Percentiles rank a stretch among this genome's conserved stretches.
phyloP scores from a whole-genome alignment of 306 rosid species.

The Phaseolus lunatus region DNA sequence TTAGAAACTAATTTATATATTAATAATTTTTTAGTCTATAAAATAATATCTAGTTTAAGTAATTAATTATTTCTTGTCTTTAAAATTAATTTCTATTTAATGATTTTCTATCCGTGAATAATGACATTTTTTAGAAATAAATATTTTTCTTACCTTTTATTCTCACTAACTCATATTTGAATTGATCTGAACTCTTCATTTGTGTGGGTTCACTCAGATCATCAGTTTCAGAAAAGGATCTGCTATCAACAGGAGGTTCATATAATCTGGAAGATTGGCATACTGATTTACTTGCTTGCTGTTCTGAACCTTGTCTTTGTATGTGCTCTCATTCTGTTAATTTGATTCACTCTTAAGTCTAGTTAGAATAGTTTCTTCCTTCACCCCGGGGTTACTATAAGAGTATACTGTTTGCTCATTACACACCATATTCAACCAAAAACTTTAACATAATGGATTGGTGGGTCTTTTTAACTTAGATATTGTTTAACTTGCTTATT shows the following conservation, averaged over 20 bases:
- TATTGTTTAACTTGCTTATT: too few relatives aligned
- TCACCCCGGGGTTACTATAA: background rate
- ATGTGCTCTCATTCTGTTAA: slow-evolving; percentile 50
- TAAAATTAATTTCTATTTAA: too few relatives aligned
- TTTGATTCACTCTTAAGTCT: slow-evolving; percentile 16
- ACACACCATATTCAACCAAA: too few relatives aligned
- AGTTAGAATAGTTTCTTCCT: background rate
- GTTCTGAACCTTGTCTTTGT: slow-evolving; percentile 91
- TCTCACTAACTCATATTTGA: slow-evolving; percentile 30
- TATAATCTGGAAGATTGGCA: slow-evolving; percentile 81
- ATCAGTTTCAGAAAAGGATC: slow-evolving; percentile 66
- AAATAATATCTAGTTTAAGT: too few relatives aligned
- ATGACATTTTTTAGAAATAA: background rate
- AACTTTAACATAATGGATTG: too few relatives aligned
- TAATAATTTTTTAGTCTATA: too few relatives aligned
- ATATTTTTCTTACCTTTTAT: background rate
- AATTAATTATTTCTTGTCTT: too few relatives aligned
- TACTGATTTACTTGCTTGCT: slow-evolving; percentile 91
- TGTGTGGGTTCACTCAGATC: slow-evolving; percentile 56
- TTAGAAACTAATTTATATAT: too few relatives aligned
- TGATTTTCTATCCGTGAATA: too few relatives aligned
- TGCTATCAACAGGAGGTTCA: slow-evolving; percentile 68
- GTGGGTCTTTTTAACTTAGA: too few relatives aligned
- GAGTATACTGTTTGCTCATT: background rate
- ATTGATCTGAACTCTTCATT: slow-evolving; percentile 32